Base-by-base conservation (phyloP, 78 protist genomes). In the Dictyostelium citrinum region DNA sequence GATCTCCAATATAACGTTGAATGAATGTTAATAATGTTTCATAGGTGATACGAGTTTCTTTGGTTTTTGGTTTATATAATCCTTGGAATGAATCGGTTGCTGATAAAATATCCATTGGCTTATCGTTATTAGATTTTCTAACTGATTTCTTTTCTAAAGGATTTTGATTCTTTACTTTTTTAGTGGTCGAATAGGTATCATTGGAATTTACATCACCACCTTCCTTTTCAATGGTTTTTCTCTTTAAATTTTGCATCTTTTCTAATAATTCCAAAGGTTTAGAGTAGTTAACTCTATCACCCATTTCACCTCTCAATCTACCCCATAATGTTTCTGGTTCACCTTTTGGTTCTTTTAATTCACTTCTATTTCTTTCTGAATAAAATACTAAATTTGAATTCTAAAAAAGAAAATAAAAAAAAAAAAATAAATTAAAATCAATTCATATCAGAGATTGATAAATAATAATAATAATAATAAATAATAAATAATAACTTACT, bases 311-410 rank as follows among this genome's bases (percentile, higher is more conserved):
- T 7, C 49, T 72, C 14, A 88, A 43, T 78, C 39, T 76, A 14
- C 93, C 93, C 93, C 93, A 88, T 46, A 97, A 90, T 12, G 95
- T 37, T 86, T 95, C 96, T 10, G 98, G 95, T 79, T 96, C 97
- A 14, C 98, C 98, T 39, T 96, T 84, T 5, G 97, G 97, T 76
- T 97, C 98, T 41, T 78, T 77, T 33, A 70, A 35, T 14, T 84
- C 86, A 24, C 45, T 79, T 49, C 61, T 75, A 37, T 84, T 83
- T 68, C 91, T 79, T 31, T 92, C 96, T 61, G 86, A 70, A 60
- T 84, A 79, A 29, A 92, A 68, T 60, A 92, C 96, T 55, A 92
- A 41, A 74, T 92, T 92, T 58, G 95, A 90, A n/a, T 90, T 90
- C 95, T 90, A 11, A 31, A 41, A 51, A 5, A 51, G 9, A 37